Base-by-base conservation (phyloP, 2,329 filamentous ascomycete species). In the Colletotrichum magnum region DNA sequence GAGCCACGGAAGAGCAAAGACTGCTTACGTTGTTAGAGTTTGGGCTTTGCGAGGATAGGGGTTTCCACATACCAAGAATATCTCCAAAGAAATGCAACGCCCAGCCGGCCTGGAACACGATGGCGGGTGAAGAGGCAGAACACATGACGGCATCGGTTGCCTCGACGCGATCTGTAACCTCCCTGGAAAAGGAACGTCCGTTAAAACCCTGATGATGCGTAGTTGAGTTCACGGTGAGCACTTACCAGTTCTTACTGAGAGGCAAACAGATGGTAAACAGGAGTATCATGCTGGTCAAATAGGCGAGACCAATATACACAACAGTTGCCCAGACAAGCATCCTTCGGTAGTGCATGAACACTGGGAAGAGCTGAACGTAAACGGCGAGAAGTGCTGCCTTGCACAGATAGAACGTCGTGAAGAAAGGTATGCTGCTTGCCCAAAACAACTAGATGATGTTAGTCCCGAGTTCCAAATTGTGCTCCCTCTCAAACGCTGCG, bases 391-490 rank as follows among this genome's bases (percentile, higher is more conserved):
- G 67, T 32, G 67, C 67, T 24, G 56, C 67, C 56, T 69, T 69
- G 28, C 67, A 69, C 0, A 69, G 41, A 24, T 69, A 69, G 24
- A 69, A 69, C 1, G 67, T 58, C 16, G 62, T 69, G 15, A 67
- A 69, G 21, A 69, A 69, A 1, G 67, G 67, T 12, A 69, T 67
- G 16, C 62, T 67, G 51, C 67, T 69, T 12, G 67, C 67, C 67
- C 67, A 69, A 28, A 67, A 69, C 6, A 69, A 16, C 67, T 69
- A 12, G 12, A 2, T 6, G 7, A 15, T 28, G 6, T 47, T 52
- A 52, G 50, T 10, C 12, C 18, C 16, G 6, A 47, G 47, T 15
- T 12, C 6, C 41, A 43, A n/a, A 4, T 43, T 6, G 2, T 3
- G 12, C 10, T 18, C 18, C 18, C 18, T 18, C 18, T n/a, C 47